A percentile compares a stretch with the other conserved stretches of the same genome.
Conservation (phyloP, 2,329 filamentous ascomycete species). For the Sphaerulina musiva region DNA sequence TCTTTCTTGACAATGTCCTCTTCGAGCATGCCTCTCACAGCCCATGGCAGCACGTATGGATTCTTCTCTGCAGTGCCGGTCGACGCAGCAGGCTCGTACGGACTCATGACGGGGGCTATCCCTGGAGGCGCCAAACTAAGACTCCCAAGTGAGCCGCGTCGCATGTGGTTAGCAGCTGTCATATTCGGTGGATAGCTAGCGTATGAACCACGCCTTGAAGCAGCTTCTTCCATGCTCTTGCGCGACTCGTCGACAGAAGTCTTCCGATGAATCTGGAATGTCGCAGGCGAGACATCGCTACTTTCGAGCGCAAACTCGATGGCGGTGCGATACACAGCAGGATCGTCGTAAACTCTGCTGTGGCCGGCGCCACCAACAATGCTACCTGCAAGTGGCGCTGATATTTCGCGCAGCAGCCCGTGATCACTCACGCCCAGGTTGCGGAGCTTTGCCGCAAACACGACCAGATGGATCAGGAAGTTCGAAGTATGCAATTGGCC, state of each 20-base stretch:
- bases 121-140: slow-evolving; percentile 23
- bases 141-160: slow-evolving; percentile 28
- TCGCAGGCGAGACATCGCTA: slow-evolving; percentile 30
- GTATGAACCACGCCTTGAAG: slow-evolving; percentile 21
- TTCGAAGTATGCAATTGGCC: slow-evolving; percentile 85
- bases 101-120: slow-evolving; percentile 30
- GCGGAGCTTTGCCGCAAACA: slow-evolving; percentile 85
- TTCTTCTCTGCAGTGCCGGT: slow-evolving; percentile 48
- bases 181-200: slow-evolving; percentile 29
- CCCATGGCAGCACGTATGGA: slow-evolving; percentile 89
- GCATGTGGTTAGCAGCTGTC: slow-evolving; percentile 31
- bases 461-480: slow-evolving; percentile 87
- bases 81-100: slow-evolving; percentile 36
- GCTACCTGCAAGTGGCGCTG: slow-evolving; percentile 78
- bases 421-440: slow-evolving; percentile 92
- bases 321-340: slow-evolving; percentile 66
- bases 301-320: slow-evolving; percentile 45
- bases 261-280: slow-evolving; percentile 5
- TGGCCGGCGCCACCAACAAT: slow-evolving; percentile 90
- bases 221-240: slow-evolving; percentile 20
- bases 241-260: slow-evolving; percentile 16
- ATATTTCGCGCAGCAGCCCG: slow-evolving; percentile 84
- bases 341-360: slow-evolving; percentile 85
- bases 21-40: slow-evolving; percentile 86
- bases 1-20: slow-evolving; percentile 85